Base-by-base conservation (phyloP, 148 eudicot species). In the Camellia lanceoleosa region DNA sequence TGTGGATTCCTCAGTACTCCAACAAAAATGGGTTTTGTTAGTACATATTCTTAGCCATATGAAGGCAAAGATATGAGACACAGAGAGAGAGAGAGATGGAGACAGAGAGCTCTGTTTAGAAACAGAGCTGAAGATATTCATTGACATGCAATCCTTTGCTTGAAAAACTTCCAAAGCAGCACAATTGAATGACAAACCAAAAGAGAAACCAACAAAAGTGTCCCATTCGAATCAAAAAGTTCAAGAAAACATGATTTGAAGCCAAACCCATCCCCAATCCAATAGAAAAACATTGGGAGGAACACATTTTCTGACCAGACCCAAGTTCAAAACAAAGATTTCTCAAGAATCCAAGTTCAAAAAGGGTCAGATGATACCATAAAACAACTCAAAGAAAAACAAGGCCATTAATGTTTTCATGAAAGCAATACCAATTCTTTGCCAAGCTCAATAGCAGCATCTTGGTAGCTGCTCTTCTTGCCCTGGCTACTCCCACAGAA, bases 401-500 rank as follows among this genome's bases (percentile, higher is more conserved):
- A 71, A 7, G 18, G 47, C 11, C 11, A 10, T 63, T 14, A 20
- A 67, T 30, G 19, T 13, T 30, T 30, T 30, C 23, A 9, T 0
- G 23, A 71, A 78, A 78, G 41, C 43, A 3, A 60, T 94, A 95
- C 99, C 98, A 96, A 82, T 85, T 93, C 98, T 69, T 87, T 84
- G 79, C 92, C 99, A 81, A 96, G 99, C 79, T 96, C 97, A 87
- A 84, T 87, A 81, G 99, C 99, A 86, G 99, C 97, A 76, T 96
- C 99, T 73, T 93, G 99, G 82, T 96, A 96, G 89, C 97, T 96
- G 63, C 82, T 83, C 85, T 93, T 96, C 84, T 92, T 96, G 56
- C 99, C 99, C 78, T 93, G 99, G 82, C 99, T 96, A 80, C 99
- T 96, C 20, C 99, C 99, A 88, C 99, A 96, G 76, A 96, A 96